Percentiles rank a stretch among this genome's conserved stretches.
These are phyloP conservation scores for Diphasiastrum complanatum DNA, from an alignment of 83 land plant genomes.

Conservation along the genomic window DNA sequence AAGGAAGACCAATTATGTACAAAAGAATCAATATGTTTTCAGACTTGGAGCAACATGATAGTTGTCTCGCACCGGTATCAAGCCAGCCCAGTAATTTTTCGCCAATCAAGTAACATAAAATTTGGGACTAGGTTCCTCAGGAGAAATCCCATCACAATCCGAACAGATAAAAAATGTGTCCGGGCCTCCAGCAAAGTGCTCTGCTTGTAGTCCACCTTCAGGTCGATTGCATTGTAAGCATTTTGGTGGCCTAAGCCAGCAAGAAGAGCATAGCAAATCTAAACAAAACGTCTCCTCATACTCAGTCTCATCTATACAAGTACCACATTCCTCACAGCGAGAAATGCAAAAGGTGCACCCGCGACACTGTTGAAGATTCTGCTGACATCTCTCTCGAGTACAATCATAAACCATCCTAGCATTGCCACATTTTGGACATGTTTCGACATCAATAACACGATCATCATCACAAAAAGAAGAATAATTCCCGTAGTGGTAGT, in stretches of 20 bases:
- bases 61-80: too few species aligned
- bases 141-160: too few species aligned
- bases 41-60: too few species aligned
- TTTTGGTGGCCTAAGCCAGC: conserved; percentile 65
- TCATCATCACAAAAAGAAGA: conserved; percentile 20
- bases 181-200: too few species aligned
- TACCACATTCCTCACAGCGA: conserved; percentile 71
- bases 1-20: too few species aligned
- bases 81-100: too few species aligned
- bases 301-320: conserved; percentile 37
- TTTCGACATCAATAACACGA: conserved; percentile 45
- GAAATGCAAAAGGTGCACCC: conserved; percentile 52
- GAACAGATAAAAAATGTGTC: too few species aligned
- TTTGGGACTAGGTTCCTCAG: too few species aligned
- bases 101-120: too few species aligned
- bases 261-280: conserved; percentile 43
- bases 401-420: conserved; percentile 57
- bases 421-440: conserved; percentile 56
- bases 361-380: conserved; percentile 33
- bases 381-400: conserved; percentile 39
- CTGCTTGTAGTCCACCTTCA: conserved; percentile 45
- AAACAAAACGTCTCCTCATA: conserved; percentile 39
- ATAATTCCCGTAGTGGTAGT: conserved; percentile 13
- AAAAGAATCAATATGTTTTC: too few species aligned
- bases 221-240: conserved; percentile 65